Conservation (phyloP, 139 green algal species). For the Closterium sp. region DNA sequence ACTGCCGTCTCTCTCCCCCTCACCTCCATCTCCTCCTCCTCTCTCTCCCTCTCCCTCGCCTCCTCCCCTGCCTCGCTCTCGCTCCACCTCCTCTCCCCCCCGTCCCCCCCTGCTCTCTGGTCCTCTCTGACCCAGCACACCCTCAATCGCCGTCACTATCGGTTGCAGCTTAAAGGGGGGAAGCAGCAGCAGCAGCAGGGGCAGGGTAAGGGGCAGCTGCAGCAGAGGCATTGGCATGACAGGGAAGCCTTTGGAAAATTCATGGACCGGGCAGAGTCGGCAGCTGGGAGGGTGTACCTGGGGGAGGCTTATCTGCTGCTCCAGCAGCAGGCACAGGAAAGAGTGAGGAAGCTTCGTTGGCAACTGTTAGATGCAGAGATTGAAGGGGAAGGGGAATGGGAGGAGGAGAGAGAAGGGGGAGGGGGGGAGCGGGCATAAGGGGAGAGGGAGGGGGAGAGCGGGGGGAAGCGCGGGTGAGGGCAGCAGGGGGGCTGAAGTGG, state of each 20-base stretch:
- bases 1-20: neutral
- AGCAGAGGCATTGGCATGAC: neutral
- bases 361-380: neutral
- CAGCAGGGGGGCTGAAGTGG: neutral
- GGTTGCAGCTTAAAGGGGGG: neutral
- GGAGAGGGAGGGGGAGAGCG: neutral
- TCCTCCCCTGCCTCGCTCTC: neutral
- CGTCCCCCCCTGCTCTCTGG: neutral
- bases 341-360: neutral
- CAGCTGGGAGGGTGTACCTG: neutral
- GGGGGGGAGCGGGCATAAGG: neutral
- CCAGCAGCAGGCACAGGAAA: neutral
- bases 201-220: neutral
- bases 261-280: neutral
- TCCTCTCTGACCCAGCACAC: neutral
- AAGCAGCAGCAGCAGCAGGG: neutral
- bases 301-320: neutral
- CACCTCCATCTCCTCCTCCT: neutral
- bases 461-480: neutral
- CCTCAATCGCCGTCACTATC: neutral
- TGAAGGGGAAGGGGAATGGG: neutral
- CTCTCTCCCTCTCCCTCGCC: neutral
- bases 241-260: neutral
- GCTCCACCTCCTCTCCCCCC: neutral
- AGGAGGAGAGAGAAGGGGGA: neutral